Percentiles rank a stretch among this genome's conserved stretches.
These are phyloP conservation scores for Biscogniauxia marginata DNA, from an alignment of 2,329 filamentous ascomycete species.

Conservation along the genomic window DNA sequence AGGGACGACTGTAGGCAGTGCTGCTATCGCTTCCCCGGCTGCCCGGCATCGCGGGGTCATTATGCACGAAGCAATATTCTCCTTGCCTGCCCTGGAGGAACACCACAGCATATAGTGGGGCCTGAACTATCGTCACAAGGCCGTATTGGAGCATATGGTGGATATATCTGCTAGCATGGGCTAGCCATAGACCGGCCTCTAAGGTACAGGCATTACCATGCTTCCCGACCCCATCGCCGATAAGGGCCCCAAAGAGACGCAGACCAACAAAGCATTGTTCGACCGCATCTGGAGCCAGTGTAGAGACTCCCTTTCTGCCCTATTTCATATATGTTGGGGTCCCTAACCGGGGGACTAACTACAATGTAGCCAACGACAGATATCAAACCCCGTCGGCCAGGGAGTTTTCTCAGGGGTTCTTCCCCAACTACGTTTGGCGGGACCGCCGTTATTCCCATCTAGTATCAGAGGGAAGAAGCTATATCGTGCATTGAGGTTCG, in stretches of 20 bases:
- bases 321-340: background rate
- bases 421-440: background rate
- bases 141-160: background rate
- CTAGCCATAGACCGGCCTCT: background rate
- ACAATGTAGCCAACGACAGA: background rate
- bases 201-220: background rate
- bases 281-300: background rate
- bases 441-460: background rate
- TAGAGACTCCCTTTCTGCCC: background rate
- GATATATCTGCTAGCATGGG: background rate
- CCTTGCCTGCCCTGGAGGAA: background rate
- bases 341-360: too few species aligned
- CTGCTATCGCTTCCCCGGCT: background rate
- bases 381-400: background rate
- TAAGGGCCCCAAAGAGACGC: background rate
- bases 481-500: background rate
- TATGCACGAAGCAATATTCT: background rate
- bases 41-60: background rate
- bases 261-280: background rate
- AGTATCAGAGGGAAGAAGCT: background rate
- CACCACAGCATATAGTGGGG: background rate
- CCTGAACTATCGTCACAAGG: background rate
- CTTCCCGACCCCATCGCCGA: background rate
- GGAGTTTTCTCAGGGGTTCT: background rate
- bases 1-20: background rate